Evolutionary conservation across 345 rosid species (phyloP).

Genomic region (Salix exigua): DNA sequence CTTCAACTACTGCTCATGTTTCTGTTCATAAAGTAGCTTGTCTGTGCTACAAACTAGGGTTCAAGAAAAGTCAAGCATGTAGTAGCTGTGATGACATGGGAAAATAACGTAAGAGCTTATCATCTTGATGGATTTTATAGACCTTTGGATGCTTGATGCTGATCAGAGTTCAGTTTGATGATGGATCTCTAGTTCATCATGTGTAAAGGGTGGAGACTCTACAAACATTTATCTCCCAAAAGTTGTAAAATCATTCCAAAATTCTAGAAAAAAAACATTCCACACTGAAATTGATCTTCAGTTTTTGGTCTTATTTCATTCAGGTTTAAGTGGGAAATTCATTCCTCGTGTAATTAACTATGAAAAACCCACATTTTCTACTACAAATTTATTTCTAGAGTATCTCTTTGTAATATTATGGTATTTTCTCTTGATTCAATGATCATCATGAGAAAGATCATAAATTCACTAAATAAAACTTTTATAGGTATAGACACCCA

Average conservation of each 20-base stretch:
- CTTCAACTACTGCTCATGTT: neutral
- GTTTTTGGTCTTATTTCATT: too few relatives aligned
- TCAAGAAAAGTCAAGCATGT: slow-evolving; percentile 11
- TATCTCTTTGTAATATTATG: too few relatives aligned
- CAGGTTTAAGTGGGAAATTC: too few relatives aligned
- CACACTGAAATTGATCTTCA: too few relatives aligned
- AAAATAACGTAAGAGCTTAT: neutral
- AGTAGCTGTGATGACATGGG: neutral
- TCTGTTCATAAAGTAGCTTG: neutral
- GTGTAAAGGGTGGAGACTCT: neutral
- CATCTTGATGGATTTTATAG: neutral
- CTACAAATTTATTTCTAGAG: too few relatives aligned
- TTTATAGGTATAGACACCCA: too few relatives aligned
- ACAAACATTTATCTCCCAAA: neutral
- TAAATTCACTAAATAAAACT: too few relatives aligned
- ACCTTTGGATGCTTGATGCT: neutral
- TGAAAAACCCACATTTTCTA: too few relatives aligned
- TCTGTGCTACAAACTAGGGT: slow-evolving; percentile 8
- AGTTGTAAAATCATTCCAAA: neutral
- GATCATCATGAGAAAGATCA: too few relatives aligned
- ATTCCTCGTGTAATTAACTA: too few relatives aligned
- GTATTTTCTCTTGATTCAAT: too few relatives aligned
- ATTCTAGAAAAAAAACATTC: too few relatives aligned
- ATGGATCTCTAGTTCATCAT: neutral
- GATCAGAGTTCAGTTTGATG: neutral